Percentiles rank a stretch among this genome's conserved stretches.
These are phyloP conservation scores for Aureobasidium subglaciale DNA, from an alignment of 2,329 filamentous ascomycete species.

Conservation along the genomic window DNA sequence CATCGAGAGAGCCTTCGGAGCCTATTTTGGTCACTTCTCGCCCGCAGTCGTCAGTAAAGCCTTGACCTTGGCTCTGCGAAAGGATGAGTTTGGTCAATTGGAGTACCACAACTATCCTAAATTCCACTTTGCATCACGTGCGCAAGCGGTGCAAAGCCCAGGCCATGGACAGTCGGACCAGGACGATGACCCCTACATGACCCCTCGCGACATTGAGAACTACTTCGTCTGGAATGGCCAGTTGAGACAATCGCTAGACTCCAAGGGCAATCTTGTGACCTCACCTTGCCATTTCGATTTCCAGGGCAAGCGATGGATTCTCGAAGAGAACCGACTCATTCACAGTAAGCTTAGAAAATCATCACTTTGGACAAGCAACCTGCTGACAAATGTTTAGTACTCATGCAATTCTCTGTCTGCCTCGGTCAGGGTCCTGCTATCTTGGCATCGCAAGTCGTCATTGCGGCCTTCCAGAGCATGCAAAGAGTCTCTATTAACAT, in stretches of 20 bases:
- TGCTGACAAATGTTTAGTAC: neutral
- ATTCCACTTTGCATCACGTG: neutral
- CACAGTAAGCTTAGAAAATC: neutral
- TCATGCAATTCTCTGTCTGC: neutral
- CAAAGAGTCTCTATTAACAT: neutral
- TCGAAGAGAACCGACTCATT: constrained; percentile 1
- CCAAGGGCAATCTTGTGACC: neutral
- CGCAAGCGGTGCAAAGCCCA: neutral
- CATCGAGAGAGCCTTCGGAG: neutral
- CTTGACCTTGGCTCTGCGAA: neutral
- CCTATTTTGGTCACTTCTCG: neutral
- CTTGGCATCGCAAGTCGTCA: neutral
- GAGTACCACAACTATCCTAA: neutral
- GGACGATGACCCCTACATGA: constrained; percentile 1
- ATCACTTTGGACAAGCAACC: neutral
- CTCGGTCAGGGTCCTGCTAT: constrained; percentile 2
- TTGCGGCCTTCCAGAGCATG: constrained; percentile 3
- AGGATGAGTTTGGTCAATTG: neutral
- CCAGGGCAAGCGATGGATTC: constrained; percentile 1
- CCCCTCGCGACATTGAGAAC: neutral
- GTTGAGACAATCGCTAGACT: neutral
- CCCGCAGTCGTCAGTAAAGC: neutral
- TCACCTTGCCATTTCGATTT: constrained; percentile 1
- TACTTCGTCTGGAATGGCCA: constrained; percentile 6
- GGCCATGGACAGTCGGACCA: neutral